Evolutionary conservation across 73 alveolate species (phyloP).

Genomic region (Paramecium caudatum): DNA sequence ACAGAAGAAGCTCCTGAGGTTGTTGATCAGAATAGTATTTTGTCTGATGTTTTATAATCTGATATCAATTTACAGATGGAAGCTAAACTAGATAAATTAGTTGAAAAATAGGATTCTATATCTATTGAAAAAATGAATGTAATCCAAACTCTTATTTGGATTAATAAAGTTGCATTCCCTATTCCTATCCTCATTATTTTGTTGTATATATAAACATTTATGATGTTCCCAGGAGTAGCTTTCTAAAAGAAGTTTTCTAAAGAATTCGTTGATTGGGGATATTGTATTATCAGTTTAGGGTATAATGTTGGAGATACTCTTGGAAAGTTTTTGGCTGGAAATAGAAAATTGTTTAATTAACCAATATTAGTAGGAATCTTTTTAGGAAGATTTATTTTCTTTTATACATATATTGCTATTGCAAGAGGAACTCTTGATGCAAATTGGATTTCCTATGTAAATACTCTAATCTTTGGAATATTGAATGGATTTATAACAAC

Average conservation of each 20-base stretch:
- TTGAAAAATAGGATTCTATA: background rate
- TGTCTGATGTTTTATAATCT: background rate
- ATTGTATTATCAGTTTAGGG: background rate
- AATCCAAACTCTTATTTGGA: conserved; percentile 30
- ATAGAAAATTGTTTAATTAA: conserved; percentile 25
- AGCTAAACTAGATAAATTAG: too few species aligned
- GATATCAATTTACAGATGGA: background rate
- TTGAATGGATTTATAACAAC: conserved; percentile 73
- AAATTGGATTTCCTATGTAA: conserved; percentile 9
- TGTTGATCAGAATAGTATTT: background rate
- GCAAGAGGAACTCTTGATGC: conserved; percentile 65
- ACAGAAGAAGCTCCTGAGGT: conserved; percentile 17
- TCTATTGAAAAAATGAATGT: conserved; percentile 27
- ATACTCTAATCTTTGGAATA: conserved; percentile 41
- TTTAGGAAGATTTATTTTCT: conserved; percentile 65
- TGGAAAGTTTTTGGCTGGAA: conserved; percentile 72
- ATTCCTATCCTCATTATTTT: conserved; percentile 64
- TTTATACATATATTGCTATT: conserved; percentile 19
- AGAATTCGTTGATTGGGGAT: conserved; percentile 45
- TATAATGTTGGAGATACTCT: conserved; percentile 74
- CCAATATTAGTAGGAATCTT: conserved; percentile 5
- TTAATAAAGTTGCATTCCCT: conserved; percentile 71
- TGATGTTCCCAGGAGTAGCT: conserved; percentile 77
- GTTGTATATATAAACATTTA: conserved; percentile 67
- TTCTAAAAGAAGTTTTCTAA: background rate